Base-by-base conservation (phyloP, 83 land plant species). In the Thuja plicata region DNA sequence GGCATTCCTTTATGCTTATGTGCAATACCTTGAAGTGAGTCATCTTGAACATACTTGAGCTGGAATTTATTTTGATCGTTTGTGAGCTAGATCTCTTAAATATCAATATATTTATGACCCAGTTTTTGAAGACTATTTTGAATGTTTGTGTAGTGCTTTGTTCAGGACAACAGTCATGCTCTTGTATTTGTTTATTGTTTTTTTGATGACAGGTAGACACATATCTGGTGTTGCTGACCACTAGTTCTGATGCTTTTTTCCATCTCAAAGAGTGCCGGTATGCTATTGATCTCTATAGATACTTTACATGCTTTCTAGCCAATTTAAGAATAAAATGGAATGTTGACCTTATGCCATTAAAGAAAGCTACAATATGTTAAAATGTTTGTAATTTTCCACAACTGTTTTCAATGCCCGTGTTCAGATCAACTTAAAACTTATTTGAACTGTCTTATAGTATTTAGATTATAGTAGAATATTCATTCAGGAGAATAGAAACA, bases 181-280 rank as follows among this genome's bases (percentile, higher is more conserved):
- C n/a, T 83, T 45, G 50, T 24, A 30, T 27, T 82, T 27, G 9
- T 45, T 27, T 43, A 43, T 43, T 86, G 79, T 84, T 48, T 50
- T 80, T 54, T 9, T 77, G 90, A 21, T 90, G 70, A 86, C 97
- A 98, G 99, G 92, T 81, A 78, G 95, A 97, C 77, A 94, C 95
- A 41, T 98, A 96, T 91, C 90, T 98, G 93, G 90, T 95, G 89
- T 91, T 98, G 91, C 93, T 98, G 84, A 95, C 99, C 21, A 96
- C 97, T 35, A 93, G 94, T 89, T 93, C 98, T 41, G 99, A 98
- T 91, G 90, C 95, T 77, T 98, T 98, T 85, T 97, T 93, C 93
- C 97, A 98, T 88, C 93, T 98, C 38, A 98, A 98, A 84, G 99
- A 97, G 40, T 97, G 99, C 98, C 95, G 99, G 99, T 95, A 88